Evolutionary conservation across 2,329 filamentous ascomycete species (phyloP).

Genomic region (Teratosphaeria pseudoeucalypti): DNA sequence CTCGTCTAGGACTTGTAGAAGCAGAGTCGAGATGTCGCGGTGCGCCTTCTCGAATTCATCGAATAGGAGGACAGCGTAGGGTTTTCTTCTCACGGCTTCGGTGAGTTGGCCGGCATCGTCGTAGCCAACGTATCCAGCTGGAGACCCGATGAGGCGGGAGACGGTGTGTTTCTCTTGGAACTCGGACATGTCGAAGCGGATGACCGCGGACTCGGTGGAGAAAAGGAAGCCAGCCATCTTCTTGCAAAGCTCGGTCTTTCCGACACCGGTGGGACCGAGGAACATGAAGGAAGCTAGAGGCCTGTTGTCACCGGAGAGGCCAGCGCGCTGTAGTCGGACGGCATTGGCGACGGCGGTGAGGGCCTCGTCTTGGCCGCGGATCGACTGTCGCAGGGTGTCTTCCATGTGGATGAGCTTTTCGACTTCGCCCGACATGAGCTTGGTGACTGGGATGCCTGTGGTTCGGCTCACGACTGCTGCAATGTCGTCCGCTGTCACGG

Average conservation of each 20-base stretch:
- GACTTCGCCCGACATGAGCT: conserved; percentile 84
- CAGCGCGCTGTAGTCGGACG: conserved; percentile 85
- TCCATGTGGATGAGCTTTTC: conserved; percentile 97
- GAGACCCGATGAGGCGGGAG: conserved; percentile 80
- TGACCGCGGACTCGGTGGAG: conserved; percentile 79
- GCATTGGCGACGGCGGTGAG: conserved; percentile 84
- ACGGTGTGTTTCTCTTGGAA: conserved; percentile 97
- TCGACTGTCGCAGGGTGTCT: conserved; percentile 68
- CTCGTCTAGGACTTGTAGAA: conserved; percentile 91
- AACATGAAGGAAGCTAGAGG: conserved; percentile 96
- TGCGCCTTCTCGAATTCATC: conserved; percentile 98
- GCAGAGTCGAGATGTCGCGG: conserved; percentile 80
- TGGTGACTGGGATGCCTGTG: conserved; percentile 86
- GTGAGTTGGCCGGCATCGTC: conserved; percentile 94
- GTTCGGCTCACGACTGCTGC: conserved; percentile 80
- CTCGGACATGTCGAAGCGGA: conserved; percentile 95
- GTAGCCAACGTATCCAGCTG: conserved; percentile 91
- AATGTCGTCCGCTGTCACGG: conserved; percentile 92
- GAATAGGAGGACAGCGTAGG: conserved; percentile 87
- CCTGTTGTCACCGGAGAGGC: conserved; percentile 80
- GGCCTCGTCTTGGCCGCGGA: conserved; percentile 90
- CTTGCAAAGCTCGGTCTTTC: conserved; percentile 96
- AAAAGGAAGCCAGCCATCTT: conserved; percentile 90
- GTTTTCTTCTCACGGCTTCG: conserved; percentile 87
- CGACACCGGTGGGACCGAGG: conserved; percentile 89